Percentiles rank a stretch among this genome's conserved stretches.
phyloP scores from a whole-genome alignment of 2,329 filamentous ascomycete species.

The Colletotrichum sansevieriae region DNA sequence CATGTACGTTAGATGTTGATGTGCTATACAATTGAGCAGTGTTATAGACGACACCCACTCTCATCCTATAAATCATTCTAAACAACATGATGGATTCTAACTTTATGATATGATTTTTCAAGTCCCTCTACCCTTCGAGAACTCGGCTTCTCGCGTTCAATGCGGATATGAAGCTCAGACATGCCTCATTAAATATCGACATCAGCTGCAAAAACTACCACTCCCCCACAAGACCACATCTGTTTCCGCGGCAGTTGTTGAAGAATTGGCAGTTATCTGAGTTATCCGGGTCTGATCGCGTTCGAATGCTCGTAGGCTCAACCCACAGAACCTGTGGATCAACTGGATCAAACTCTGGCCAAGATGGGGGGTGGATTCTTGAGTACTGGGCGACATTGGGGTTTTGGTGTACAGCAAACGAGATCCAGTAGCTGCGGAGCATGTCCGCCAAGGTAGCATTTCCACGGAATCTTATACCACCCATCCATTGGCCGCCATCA shows the following conservation, averaged over 20 bases:
- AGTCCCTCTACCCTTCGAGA: too few species aligned
- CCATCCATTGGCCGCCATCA: neutral
- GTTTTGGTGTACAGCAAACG: neutral
- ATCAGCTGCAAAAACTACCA: neutral
- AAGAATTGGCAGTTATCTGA: conserved; percentile 3
- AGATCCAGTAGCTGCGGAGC: conserved; percentile 5
- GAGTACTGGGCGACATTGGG: neutral
- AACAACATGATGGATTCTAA: too few species aligned
- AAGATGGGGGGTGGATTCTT: neutral
- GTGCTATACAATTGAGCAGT: too few species aligned
- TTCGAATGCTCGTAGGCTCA: neutral
- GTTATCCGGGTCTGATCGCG: neutral
- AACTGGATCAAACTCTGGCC: neutral
- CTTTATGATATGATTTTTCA: too few species aligned
- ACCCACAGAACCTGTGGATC: neutral
- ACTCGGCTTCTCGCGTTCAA: too few species aligned
- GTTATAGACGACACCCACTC: too few species aligned
- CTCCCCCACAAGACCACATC: neutral
- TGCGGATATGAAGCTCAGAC: too few species aligned
- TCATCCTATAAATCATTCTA: too few species aligned
- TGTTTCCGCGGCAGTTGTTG: neutral
- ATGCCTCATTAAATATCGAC: too few species aligned
- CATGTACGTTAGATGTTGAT: too few species aligned
- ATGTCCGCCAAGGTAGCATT: neutral
- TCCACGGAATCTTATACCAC: neutral